Evolutionary conservation across 2,329 filamentous ascomycete species (phyloP).

Genomic region (Aspergillus latus): DNA sequence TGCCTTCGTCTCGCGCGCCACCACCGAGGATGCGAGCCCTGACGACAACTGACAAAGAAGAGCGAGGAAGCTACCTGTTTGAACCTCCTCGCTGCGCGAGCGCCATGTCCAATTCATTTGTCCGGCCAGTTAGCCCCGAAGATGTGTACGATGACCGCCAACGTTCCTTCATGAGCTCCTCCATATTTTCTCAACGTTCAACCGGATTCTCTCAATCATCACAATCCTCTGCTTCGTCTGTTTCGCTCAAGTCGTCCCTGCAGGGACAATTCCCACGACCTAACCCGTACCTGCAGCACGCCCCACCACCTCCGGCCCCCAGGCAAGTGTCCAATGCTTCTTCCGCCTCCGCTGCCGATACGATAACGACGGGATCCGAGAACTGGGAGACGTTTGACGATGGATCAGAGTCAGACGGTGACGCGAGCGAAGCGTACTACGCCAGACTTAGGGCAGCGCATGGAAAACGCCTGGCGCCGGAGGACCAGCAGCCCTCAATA

Average conservation of each 20-base stretch:
- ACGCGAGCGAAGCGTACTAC: constrained; percentile 73
- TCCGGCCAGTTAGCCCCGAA: constrained; percentile 66
- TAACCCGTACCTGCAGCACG: constrained; percentile 38
- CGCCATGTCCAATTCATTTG: constrained; percentile 49
- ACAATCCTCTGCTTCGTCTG: constrained; percentile 43
- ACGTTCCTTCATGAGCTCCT: constrained; percentile 48
- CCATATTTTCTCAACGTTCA: constrained; percentile 41
- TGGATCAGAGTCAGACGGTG: constrained; percentile 70
- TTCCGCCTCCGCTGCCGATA: constrained; percentile 49
- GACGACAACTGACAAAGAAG: constrained; percentile 51
- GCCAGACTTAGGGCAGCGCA: constrained; percentile 71
- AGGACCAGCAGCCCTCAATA: constrained; percentile 34
- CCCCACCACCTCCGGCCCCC: constrained; percentile 43
- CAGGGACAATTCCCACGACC: constrained; percentile 33
- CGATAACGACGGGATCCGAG: constrained; percentile 76
- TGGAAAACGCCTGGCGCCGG: constrained; percentile 59
- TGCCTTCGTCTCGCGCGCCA: constrained; percentile 59
- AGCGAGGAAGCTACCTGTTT: constrained; percentile 33
- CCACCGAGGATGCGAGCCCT: constrained; percentile 93
- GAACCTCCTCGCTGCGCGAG: constrained; percentile 54
- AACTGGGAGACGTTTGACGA: constrained; percentile 99
- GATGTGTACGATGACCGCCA: constrained; percentile 78
- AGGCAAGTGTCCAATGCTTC: constrained; percentile 75
- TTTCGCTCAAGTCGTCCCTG: constrained; percentile 35
- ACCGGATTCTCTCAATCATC: constrained; percentile 42